Base-by-base conservation (phyloP, 257 asterid species). In the Solanum rostratum region DNA sequence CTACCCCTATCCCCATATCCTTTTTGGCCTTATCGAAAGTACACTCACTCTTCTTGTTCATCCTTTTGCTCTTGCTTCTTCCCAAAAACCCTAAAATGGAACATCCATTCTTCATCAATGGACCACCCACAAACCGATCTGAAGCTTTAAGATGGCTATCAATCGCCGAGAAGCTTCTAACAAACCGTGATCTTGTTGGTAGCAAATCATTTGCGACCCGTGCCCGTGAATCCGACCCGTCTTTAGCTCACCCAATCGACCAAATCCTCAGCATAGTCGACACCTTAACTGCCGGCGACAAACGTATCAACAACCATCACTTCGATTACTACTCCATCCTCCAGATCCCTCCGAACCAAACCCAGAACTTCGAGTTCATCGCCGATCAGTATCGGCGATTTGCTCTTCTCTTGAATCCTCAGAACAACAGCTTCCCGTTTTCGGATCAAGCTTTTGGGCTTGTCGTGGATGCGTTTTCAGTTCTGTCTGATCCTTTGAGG, bases 181-280 rank as follows among this genome's bases (percentile, higher is more conserved):
- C 94, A 7, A 88, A 92, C 18, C 97, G 98, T 53, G 98, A 97
- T 88, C 87, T 94, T 1, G 83, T 92, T 43, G 98, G 98, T 1
- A 91, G 98, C 92, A 97, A 95, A 86, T 90, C 98, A 2, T 93
- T 95, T 86, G 99, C 98, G 13, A 89, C 91, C 73, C 97, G 98
- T 2, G 99, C 98, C 45, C 94, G 97, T 27, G 99, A 95, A 83
- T 88, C 96, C 84, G 98, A 95, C 93, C 98, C 97, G 66, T 87
- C 92, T 29, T 91, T 94, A 27, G 20, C 92, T 14, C 91, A 85
- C 66, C 96, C 98, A 3, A 74, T 49, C 29, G 97, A 93, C 85
- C 97, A 92, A 87, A 92, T 97, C 59, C 92, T 97, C 7, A 92
- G 95, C 50, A 93, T 97, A 18, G 94, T 89, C 15, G 98, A 97